Percentiles rank a stretch among this genome's conserved stretches.
phyloP scores from a whole-genome alignment of 1,139 yeast genomes.

The Candida sanyaensis region DNA sequence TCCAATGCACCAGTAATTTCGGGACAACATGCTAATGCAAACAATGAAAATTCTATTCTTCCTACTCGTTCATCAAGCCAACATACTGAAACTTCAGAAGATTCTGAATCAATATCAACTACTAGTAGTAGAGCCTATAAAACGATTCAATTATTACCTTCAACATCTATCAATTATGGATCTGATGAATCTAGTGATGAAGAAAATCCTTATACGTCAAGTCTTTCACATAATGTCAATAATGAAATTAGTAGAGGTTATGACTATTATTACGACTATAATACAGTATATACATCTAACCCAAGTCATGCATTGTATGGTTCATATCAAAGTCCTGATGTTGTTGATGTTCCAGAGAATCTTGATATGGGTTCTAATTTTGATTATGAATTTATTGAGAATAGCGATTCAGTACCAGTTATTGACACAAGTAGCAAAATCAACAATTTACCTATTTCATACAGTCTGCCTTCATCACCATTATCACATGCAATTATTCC shows the following conservation, averaged over 20 bases:
- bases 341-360: conserved; percentile 48
- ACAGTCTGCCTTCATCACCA: conserved; percentile 14
- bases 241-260: conserved; percentile 68
- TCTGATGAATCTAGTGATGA: conserved; percentile 69
- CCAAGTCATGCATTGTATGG: conserved; percentile 50
- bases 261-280: conserved; percentile 85
- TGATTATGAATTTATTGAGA: conserved; percentile 36
- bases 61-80: conserved; percentile 8
- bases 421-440: conserved; percentile 21
- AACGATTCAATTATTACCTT: conserved; percentile 75
- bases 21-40: conserved; percentile 7
- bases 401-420: conserved; percentile 20
- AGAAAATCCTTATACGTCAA: conserved; percentile 54
- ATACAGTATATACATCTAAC: conserved; percentile 71
- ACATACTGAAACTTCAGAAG: conserved; percentile 23
- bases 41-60: conserved; percentile 7
- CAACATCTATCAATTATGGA: conserved; percentile 78
- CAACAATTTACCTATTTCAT: conserved; percentile 9
- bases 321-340: conserved; percentile 32
- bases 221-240: conserved; percentile 74
- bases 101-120: conserved; percentile 30
- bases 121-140: conserved; percentile 32
- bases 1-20: conserved; percentile 23
- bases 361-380: conserved; percentile 43
- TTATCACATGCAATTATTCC: conserved; percentile 2